Evolutionary conservation across 371 early-diverging fungal species (phyloP).

Genomic region (Circinella umbellata): DNA sequence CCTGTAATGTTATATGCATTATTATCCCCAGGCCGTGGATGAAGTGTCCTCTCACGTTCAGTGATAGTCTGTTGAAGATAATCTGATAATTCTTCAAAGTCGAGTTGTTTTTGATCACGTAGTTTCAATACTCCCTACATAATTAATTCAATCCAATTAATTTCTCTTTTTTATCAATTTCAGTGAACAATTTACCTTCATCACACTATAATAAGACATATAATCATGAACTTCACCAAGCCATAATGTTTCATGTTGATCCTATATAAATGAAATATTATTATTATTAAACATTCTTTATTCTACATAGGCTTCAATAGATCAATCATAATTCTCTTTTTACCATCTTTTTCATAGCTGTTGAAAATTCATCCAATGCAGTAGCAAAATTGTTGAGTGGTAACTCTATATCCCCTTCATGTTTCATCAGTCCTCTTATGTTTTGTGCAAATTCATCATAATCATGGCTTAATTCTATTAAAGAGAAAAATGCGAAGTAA

Average conservation of each 20-base stretch:
- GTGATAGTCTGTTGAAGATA: constrained; percentile 70
- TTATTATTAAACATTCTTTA: not conserved
- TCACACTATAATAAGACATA: constrained; percentile 83
- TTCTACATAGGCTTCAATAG: too few species aligned
- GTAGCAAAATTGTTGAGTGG: constrained; percentile 70
- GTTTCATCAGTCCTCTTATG: constrained; percentile 72
- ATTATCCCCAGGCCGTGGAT: constrained; percentile 52
- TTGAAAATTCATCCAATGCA: constrained; percentile 64
- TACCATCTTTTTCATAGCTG: constrained; percentile 70
- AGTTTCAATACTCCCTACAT: constrained; percentile 70
- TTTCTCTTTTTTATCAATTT: not conserved
- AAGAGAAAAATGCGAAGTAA: not conserved
- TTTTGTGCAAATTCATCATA: constrained; percentile 81
- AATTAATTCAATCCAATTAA: not conserved
- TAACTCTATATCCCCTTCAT: constrained; percentile 80
- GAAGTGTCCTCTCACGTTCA: constrained; percentile 65
- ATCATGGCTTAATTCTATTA: constrained; percentile 75
- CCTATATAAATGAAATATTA: constrained; percentile 7
- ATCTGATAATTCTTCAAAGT: constrained; percentile 86
- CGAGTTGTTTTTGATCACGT: constrained; percentile 94
- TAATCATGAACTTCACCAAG: constrained; percentile 84
- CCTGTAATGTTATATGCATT: constrained; percentile 67
- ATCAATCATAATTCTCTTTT: constrained; percentile 31
- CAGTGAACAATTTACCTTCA: constrained; percentile 60
- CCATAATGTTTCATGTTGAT: constrained; percentile 68